Base-by-base conservation (phyloP, 1,284 basidiomycete species). In the Cryptococcus depauperatus region DNA sequence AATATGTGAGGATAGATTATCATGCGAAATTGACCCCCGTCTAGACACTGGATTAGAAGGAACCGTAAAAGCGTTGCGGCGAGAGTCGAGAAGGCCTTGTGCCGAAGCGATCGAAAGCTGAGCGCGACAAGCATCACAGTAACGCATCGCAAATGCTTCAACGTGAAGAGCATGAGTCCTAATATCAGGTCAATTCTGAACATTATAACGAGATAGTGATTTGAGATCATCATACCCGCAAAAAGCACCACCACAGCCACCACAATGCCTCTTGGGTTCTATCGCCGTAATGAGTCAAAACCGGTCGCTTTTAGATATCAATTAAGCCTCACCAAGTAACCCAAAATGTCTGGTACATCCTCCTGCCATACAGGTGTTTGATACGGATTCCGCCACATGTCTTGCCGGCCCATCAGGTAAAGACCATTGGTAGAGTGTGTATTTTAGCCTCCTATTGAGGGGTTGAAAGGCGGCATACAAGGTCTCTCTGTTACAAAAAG, bases 191-290 rank as follows among this genome's bases (percentile, higher is more conserved):
- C 9, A 37, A 22, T 16, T 14, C 35, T 13, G 16, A 19, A 11
- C 4, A 37, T 9, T n/a, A 32, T 7, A 11, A 14, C 34, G 13
- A 6, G 22, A 29, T 25, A 35, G 37, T 13, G 13, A 16, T 30
- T 25, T 8, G 37, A 8, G 19, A 5, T 9, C 25, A 4, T 52
- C 59, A 43, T 38, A 58, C 41, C 62, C 62, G 63, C 69, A 71
- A 52, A 68, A 70, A 6, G 54, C 54, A 13, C 69, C 69, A 3
- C 68, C 69, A 43, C 69, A 71, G 11, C 69, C 69, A 21, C 64
- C 66, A 46, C 69, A 71, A 48, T 62, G 57, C 16, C 69, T 48
- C 48, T 64, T 59, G 1, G 69, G 69, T 48, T 71, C 68, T 66
- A 26, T 13, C 11, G 18, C 18, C 6, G 19, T 19, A 19, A n/a